A percentile compares a stretch with the other conserved stretches of the same genome.
These are phyloP conservation scores for Platanthera zijinensis DNA, from an alignment of 106 monocot genomes.

Conservation along the genomic window DNA sequence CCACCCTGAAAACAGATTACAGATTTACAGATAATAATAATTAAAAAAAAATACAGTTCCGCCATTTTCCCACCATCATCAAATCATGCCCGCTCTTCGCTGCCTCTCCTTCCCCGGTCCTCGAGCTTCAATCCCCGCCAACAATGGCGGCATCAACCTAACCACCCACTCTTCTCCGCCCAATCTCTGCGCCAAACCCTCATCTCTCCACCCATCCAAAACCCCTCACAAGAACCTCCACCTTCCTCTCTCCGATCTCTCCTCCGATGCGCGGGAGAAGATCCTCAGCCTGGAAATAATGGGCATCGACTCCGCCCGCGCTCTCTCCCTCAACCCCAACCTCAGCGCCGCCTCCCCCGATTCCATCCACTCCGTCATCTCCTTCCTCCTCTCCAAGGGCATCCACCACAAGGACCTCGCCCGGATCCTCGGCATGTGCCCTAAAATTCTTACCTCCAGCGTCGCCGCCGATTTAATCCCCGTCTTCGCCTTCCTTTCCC, in stretches of 20 bases:
- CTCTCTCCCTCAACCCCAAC: constrained; percentile 43
- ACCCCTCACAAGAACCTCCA: not conserved
- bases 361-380: constrained; percentile 55
- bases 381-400: constrained; percentile 67
- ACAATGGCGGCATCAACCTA: not conserved
- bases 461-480: constrained; percentile 38
- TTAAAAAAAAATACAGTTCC: no score
- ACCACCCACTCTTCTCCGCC: not conserved
- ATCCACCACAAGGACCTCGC: constrained; percentile 63
- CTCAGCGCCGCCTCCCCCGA: constrained; percentile 47
- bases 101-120: constrained; percentile 19
- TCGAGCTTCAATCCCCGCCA: constrained; percentile 4
- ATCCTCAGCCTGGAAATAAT: constrained; percentile 79
- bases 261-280: constrained; percentile 51
- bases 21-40: no score
- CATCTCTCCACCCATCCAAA: not conserved
- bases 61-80: no score
- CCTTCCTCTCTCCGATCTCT: constrained; percentile 40
- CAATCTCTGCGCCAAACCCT: constrained; percentile 12
- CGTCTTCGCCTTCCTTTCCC: constrained; percentile 68
- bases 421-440: constrained; percentile 70
- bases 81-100: constrained; percentile 29
- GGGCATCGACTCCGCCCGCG: constrained; percentile 66
- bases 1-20: no score
- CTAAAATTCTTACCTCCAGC: constrained; percentile 50